Base-by-base conservation (phyloP, 306 rosid species). In the Begonia peltatifolia region DNA sequence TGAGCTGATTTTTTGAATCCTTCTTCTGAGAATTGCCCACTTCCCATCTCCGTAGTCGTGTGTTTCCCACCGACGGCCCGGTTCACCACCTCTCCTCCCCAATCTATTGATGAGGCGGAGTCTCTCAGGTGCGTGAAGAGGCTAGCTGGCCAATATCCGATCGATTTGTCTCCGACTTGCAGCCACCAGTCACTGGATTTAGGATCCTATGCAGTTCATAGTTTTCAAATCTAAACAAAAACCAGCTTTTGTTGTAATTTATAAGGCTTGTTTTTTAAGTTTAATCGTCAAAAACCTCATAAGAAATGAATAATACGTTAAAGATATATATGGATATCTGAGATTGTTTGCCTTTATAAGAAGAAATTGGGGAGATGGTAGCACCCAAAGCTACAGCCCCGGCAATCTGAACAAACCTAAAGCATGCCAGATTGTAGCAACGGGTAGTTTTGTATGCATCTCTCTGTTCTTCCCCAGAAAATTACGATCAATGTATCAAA, bases 361-460 rank as follows among this genome's bases (percentile, higher is more conserved):
- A 81, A 11, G 99, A 90, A 52, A 90, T 66, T 1, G 99, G 99
- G 51, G 83, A 64, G 58, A 90, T 86, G 77, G 92, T 83, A 44
- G 99, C 95, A 25, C 99, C 99, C 94, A 90, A 80, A 41, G 35
- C 35, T 25, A 10, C 47, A 12, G 25, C 10, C 14, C 12, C 35
- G 12, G 14, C 20, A 11, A 43, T 43, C 59, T 90, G 99, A 68
- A 90, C 82, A 60, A 90, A 90, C 44, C 99, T 94, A 0, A 95
- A 86, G 78, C 99, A 90, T n/a, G 82, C 87, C 47, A 90, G 95
- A 71, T 90, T 90, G 79, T 90, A 90, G 86, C 99, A 90, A 11
- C 99, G 95, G 1, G 99, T 90, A 41, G 94, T 95, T 80, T 90
- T 94, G 72, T 90, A 90, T 59, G 95, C 95, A 75, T 90, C 99